Evolutionary conservation across 2,329 filamentous ascomycete species (phyloP), one percentile per base, ranked within the genome.

Genomic region (Diplodia mutila): DNA sequence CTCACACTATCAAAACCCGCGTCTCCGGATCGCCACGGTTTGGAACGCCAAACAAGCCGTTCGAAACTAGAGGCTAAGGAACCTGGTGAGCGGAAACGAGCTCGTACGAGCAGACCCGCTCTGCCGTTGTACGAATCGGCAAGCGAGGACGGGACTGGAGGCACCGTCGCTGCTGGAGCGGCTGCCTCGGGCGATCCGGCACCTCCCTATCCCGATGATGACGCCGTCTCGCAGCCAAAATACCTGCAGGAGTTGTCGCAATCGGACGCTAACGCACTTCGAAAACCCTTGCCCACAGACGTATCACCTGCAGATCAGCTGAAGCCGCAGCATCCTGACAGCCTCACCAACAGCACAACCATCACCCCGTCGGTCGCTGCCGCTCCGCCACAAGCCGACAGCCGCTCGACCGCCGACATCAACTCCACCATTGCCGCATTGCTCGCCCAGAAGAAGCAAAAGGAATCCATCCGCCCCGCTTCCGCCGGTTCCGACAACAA

Each of bases 341-440:
- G 7, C 16, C n/a, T 32, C 39, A 4, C 11, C 39, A 57, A 18
- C 14, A 27, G 27, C 25, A 23, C 29, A n/a, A 29, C 39, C 39
- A 51, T 57, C 52, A 51, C 52, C 21, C 64, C 52, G 37, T n/a
- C 39, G 21, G 32, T 23, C 23, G 46, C 46, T 61, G 54, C 54
- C 52, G 52, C 25, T 37, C 37, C 37, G 27, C 51, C 64, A n/a
- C 37, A 39, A 61, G 25, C 51, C 64, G 42, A 42, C 16, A n/a
- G 21, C 23, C 34, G 16, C 23, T 18, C 46, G 34, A 25, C 29
- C 18, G 23, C 57, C 39, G 37, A 46, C 21, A 69, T 73, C 48
- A 68, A 68, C 32, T 61, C 42, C n/a, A 63, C 67, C 37, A 72
- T 72, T 51, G 55, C 73, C 52, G 69, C 69, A 12, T 64, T 72